A percentile compares a stretch with the other conserved stretches of the same genome.
Evolutionary conservation across 805 yeast genomes (phyloP).

Genomic region (Candida gorgasii): DNA sequence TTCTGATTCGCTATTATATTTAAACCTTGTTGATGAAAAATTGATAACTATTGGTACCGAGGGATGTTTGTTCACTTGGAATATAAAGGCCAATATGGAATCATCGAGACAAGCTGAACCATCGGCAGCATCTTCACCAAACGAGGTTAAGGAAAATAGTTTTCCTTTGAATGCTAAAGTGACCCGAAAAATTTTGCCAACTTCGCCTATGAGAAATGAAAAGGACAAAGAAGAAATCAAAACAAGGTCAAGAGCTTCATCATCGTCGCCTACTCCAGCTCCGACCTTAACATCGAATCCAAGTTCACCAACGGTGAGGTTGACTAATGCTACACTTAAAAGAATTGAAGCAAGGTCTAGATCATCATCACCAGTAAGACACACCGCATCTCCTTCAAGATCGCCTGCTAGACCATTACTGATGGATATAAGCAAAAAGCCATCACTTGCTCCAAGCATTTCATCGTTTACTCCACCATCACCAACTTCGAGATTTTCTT

Average conservation of each 20-base stretch:
- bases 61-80: conserved; percentile 59
- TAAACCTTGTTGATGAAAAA: conserved; percentile 27
- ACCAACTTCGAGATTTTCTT: not conserved
- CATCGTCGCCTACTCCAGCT: conserved; percentile 18
- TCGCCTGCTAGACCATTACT: conserved; percentile 1
- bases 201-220: conserved; percentile 2
- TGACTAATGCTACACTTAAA: conserved; percentile 34
- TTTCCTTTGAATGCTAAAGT: conserved; percentile 29
- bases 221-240: not conserved
- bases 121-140: not conserved
- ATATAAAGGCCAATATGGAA: conserved; percentile 11
- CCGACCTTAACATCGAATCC: conserved; percentile 6
- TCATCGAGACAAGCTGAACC: not conserved
- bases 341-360: conserved; percentile 31
- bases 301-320: conserved; percentile 20
- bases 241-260: conserved; percentile 8
- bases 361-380: conserved; percentile 14
- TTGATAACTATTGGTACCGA: conserved; percentile 49
- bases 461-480: not conserved
- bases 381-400: not conserved
- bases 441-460: conserved; percentile 4
- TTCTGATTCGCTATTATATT: conserved; percentile 47
- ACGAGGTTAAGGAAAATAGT: conserved; percentile 2
- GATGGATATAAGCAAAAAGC: conserved; percentile 6
- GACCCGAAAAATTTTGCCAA: conserved; percentile 13